Conservation (phyloP, 345 rosid species). For the Eutrema japonicum region DNA sequence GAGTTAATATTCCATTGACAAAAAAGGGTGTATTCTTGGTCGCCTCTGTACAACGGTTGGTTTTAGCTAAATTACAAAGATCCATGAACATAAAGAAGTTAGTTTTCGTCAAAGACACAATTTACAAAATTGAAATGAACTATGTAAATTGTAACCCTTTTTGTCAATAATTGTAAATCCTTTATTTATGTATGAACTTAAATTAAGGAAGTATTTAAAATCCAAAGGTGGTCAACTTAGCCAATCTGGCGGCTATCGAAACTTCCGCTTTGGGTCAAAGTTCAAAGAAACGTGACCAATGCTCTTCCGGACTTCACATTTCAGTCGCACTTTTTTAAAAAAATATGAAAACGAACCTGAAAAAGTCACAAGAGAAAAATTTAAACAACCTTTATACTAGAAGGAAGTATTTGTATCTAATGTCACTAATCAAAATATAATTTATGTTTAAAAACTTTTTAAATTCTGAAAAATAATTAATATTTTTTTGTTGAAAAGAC, state of each 20-base stretch:
- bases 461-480: no score
- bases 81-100: neutral
- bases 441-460: no score
- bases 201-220: neutral
- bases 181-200: neutral
- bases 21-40: neutral
- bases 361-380: constrained; percentile 3
- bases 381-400: neutral
- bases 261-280: constrained; percentile 30
- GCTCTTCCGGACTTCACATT: neutral
- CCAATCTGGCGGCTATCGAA: constrained; percentile 39
- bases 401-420: no score
- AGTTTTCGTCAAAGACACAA: neutral
- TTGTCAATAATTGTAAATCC: neutral
- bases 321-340: neutral
- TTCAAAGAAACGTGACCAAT: constrained; percentile 35
- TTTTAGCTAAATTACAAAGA: neutral
- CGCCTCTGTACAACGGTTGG: neutral
- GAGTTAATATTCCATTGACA: neutral
- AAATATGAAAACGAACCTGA: neutral
- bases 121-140: constrained; percentile 1
- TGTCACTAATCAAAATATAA: no score
- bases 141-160: neutral
- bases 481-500: no score
- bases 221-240: constrained; percentile 34